phyloP scores from a whole-genome alignment of 1,139 yeast genomes.

The Yamadazyma mexicana region DNA sequence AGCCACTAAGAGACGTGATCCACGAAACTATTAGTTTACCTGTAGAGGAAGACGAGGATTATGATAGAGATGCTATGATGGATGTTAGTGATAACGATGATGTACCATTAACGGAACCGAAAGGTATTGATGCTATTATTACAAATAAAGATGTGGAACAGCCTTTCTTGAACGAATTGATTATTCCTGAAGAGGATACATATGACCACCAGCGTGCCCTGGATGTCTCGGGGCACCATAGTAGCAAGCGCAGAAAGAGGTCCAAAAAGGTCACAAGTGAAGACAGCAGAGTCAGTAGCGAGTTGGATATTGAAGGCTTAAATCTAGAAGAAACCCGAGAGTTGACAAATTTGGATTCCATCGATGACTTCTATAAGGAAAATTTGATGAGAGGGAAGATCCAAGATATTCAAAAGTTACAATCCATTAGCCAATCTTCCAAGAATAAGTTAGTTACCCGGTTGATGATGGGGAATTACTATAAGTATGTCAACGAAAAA shows the following conservation, averaged over 20 bases:
- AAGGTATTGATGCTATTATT: conserved; percentile 52
- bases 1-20: conserved; percentile 52
- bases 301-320: conserved; percentile 40
- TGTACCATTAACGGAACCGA: conserved; percentile 45
- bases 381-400: conserved; percentile 56
- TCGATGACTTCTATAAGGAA: conserved; percentile 54
- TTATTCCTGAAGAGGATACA: conserved; percentile 38
- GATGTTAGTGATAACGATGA: conserved; percentile 9
- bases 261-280: conserved; percentile 6
- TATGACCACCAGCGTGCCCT: conserved; percentile 6
- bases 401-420: conserved; percentile 51
- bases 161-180: conserved; percentile 52
- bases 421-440: conserved; percentile 47
- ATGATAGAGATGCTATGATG: conserved; percentile 24
- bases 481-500: conserved; percentile 43
- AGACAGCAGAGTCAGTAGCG: conserved; percentile 22
- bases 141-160: conserved; percentile 42
- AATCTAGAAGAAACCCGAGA: conserved; percentile 35
- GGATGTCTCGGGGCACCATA: neutral
- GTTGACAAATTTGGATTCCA: conserved; percentile 38
- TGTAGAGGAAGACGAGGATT: conserved; percentile 25
- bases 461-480: conserved; percentile 75
- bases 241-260: conserved; percentile 17
- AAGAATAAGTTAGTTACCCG: conserved; percentile 67
- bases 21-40: conserved; percentile 53